phyloP scores from a whole-genome alignment of 2,329 filamentous ascomycete species.

The Aspergillus oerlinghausenensis region DNA sequence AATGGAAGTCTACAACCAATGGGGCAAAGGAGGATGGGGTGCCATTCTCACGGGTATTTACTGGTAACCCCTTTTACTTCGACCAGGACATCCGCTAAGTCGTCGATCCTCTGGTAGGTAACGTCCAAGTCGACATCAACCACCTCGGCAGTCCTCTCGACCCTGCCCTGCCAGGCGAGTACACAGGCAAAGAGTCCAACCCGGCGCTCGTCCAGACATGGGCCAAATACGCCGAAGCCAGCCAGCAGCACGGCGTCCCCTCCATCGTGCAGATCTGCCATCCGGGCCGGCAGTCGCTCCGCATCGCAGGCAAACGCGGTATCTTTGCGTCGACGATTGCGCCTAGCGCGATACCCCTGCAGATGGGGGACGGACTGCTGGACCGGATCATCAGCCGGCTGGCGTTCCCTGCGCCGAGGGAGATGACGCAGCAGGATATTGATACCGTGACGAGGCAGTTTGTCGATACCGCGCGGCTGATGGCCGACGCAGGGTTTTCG shows the following conservation, averaged over 20 bases:
- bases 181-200: constrained; percentile 19
- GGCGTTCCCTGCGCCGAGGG: constrained; percentile 49
- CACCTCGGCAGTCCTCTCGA: constrained; percentile 34
- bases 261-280: constrained; percentile 44
- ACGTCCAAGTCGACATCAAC: constrained; percentile 43
- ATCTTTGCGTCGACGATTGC: constrained; percentile 29
- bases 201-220: constrained; percentile 19
- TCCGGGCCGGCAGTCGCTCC: constrained; percentile 42
- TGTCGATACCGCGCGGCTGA: constrained; percentile 48
- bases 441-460: constrained; percentile 51
- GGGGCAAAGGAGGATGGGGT: constrained; percentile 45
- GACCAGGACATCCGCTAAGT: not conserved
- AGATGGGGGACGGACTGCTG: constrained; percentile 34
- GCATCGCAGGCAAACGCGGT: constrained; percentile 35
- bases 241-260: constrained; percentile 38
- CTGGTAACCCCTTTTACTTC: not conserved
- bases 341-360: constrained; percentile 38
- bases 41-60: constrained; percentile 38
- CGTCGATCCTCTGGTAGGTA: constrained; percentile 18
- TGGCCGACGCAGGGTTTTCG: constrained; percentile 48
- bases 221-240: constrained; percentile 25
- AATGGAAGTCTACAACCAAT: constrained; percentile 47
- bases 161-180: constrained; percentile 23
- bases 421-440: constrained; percentile 54
- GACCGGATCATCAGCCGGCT: constrained; percentile 28